These are phyloP conservation scores for Mycena leptocephala DNA, from an alignment of 768 basidiomycete genomes.

Conservation along the genomic window DNA sequence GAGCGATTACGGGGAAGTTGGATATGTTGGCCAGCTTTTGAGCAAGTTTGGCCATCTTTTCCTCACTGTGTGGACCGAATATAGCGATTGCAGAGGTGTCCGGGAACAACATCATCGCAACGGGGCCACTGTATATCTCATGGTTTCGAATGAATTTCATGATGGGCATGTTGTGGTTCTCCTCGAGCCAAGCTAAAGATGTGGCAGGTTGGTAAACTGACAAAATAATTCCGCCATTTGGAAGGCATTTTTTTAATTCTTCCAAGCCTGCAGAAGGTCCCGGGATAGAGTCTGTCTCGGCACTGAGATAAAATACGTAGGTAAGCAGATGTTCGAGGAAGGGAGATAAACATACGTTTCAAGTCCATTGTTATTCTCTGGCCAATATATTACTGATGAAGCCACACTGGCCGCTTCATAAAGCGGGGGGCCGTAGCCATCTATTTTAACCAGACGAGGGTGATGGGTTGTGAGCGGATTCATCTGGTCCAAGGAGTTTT, in stretches of 20 bases:
- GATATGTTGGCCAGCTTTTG: neutral
- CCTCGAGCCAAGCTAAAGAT: slow-evolving; percentile 9
- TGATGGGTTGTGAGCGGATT: no score
- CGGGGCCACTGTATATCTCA: neutral
- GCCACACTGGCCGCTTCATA: slow-evolving; percentile 14
- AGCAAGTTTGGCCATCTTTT: neutral
- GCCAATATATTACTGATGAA: slow-evolving; percentile 14
- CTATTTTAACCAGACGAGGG: no score
- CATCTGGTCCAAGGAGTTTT: no score
- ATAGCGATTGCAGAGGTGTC: neutral
- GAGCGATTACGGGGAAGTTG: neutral
- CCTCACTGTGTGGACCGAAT: neutral
- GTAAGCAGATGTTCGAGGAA: neutral
- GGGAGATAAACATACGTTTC: neutral
- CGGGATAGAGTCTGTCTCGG: neutral
- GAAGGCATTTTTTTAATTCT: neutral
- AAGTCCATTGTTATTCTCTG: neutral
- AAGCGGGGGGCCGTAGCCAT: neutral
- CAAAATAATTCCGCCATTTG: slow-evolving; percentile 8
- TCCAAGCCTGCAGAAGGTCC: neutral
- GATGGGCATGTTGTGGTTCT: neutral
- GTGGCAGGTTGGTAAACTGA: neutral
- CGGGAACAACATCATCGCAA: slow-evolving; percentile 4
- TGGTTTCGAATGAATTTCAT: neutral
- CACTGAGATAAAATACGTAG: neutral